A percentile compares a stretch with the other conserved stretches of the same genome.
phyloP scores from a whole-genome alignment of 805 yeast species.

The Trichomonascus vanleenenianus region DNA sequence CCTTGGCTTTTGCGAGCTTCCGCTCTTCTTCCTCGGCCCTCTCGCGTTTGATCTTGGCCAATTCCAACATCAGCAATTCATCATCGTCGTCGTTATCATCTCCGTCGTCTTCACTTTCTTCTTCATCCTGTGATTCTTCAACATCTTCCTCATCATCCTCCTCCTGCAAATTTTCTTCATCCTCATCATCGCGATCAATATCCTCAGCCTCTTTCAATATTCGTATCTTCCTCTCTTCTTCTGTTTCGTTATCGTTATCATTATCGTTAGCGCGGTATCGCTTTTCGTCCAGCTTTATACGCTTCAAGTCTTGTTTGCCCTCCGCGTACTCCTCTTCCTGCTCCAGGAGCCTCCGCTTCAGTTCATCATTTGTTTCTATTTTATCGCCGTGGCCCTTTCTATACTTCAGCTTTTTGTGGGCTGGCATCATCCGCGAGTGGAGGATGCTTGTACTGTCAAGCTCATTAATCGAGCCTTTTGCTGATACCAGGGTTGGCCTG shows the following conservation, averaged over 20 bases:
- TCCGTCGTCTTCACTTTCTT: conserved; percentile 15
- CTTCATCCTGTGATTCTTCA: conserved; percentile 7
- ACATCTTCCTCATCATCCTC: conserved; percentile 14
- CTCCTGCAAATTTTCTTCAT: neutral
- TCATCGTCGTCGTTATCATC: conserved; percentile 28
- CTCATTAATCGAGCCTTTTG: conserved; percentile 44
- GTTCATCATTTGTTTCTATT: conserved; percentile 14
- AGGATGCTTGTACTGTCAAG: conserved; percentile 38
- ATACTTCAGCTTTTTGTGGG: conserved; percentile 46
- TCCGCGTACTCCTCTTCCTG: conserved; percentile 16
- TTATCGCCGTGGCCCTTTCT: conserved; percentile 31
- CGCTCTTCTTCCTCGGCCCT: conserved; percentile 23
- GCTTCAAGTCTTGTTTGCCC: conserved; percentile 2
- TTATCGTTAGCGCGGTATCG: neutral
- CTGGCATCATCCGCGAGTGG: conserved; percentile 48
- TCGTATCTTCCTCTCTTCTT: conserved; percentile 10
- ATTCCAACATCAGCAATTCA: conserved; percentile 26
- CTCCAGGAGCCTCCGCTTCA: conserved; percentile 20
- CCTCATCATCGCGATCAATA: conserved; percentile 8
- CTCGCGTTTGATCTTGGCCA: conserved; percentile 29
- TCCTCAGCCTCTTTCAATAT: conserved; percentile 7
- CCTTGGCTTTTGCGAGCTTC: conserved; percentile 16
- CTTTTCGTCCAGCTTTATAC: too few species aligned
- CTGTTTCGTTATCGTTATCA: conserved; percentile 12
- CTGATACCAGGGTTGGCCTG: conserved; percentile 60